Evolutionary conservation across 129 eudicot genomes (phyloP).

Genomic region (Arctium lappa): DNA sequence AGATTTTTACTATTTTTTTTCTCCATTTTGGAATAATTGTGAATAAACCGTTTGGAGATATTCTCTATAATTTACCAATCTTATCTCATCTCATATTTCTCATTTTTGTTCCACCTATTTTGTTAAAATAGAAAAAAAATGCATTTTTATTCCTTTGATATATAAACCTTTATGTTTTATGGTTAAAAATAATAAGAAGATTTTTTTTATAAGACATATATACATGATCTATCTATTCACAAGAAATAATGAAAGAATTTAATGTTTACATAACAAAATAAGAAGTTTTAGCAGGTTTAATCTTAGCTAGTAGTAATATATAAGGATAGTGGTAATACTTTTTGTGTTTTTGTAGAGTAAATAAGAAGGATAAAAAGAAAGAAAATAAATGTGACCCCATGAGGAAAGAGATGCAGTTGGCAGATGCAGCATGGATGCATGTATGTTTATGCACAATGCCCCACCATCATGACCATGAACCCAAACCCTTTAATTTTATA

Average conservation of each 20-base stretch:
- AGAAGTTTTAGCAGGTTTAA: neutral
- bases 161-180: too few species aligned
- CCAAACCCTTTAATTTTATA: neutral
- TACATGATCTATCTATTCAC: too few species aligned
- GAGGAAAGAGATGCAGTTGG: constrained; percentile 13
- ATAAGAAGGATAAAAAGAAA: neutral
- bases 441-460: constrained; percentile 10
- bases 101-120: neutral
- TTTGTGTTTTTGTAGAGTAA: neutral
- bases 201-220: too few species aligned
- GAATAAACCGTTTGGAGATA: neutral
- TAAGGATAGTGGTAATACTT: neutral
- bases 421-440: constrained; percentile 25
- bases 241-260: too few species aligned
- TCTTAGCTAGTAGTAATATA: neutral
- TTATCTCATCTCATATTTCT: too few species aligned
- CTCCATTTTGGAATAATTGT: too few species aligned
- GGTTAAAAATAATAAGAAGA: too few species aligned
- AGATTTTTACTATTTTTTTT: neutral
- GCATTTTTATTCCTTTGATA: too few species aligned
- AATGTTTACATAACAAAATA: too few species aligned
- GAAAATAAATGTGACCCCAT: constrained; percentile 21
- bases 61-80: too few species aligned
- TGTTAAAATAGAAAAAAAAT: too few species aligned
- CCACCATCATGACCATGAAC: constrained; percentile 23